Base-by-base conservation (phyloP, 2,329 filamentous ascomycete genomes). In the Phialophora macrospora region DNA sequence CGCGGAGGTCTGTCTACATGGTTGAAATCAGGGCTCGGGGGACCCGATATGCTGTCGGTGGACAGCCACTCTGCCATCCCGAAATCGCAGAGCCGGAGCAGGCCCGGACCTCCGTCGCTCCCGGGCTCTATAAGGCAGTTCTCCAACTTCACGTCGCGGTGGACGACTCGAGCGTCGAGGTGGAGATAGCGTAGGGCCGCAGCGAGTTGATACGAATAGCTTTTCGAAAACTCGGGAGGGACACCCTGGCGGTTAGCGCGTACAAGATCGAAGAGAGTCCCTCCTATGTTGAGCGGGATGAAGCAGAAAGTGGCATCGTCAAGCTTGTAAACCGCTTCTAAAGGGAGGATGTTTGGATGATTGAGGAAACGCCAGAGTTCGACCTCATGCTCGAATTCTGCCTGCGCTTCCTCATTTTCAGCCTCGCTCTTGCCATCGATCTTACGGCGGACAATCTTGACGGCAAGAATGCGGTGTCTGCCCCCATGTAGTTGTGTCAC, bases 221-320 rank as follows among this genome's bases (percentile, higher is more conserved):
- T 84, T 71, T 83, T 86, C 1, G 85, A 86, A 5, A 87, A 76
- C 2, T 80, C 75, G 4, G 79, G 71, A 3, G 80, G 75, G 7
- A 90, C 74, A 1, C 86, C 85, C 58, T 78, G 73, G 22, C 86
- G 83, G 54, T 84, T 83, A 56, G 82, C 80, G 55, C 84, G 83
- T 24, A 90, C 78, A 17, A 88, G 73, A 68, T 90, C 87, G 71
- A 87, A 88, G 8, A 90, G 78, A 2, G 87, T 89, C 2, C 88
- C 88, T 48, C 87, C 87, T 32, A 84, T 83, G 69, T 86, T 87
- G 62, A 89, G 76, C 64, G 84, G 84, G 63, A 87, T 90, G 74
- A 90, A 88, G 73, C 87, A 89, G 69, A 88, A 90, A 0, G 87
- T 89, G n/a, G 87, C 87, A 72, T 85, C 88, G 54, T 88, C 84